phyloP scores from a whole-genome alignment of 192 early-diverging fungal species.

The Linnemannia zychae region DNA sequence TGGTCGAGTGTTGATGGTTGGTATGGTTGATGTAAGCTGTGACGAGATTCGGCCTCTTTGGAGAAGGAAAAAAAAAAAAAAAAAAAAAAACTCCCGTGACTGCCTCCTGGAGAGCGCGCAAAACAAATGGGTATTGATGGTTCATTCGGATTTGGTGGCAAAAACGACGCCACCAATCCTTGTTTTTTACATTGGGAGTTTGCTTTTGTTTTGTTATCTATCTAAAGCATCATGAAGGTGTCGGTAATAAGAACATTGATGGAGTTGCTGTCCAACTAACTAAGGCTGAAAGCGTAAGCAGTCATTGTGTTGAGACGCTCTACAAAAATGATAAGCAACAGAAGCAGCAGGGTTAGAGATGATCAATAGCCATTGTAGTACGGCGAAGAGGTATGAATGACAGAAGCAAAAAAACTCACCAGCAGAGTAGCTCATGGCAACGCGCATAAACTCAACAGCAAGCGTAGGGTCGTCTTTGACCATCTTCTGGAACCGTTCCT shows the following conservation, averaged over 20 bases:
- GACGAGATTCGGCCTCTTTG: not conserved
- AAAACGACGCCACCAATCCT: conserved; percentile 2
- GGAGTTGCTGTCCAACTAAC: conserved; percentile 2
- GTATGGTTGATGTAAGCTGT: not conserved
- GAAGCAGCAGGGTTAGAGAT: not conserved
- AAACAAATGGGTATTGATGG: not conserved
- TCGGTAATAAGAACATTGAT: not conserved
- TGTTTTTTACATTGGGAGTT: not conserved
- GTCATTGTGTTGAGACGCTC: conserved; percentile 51
- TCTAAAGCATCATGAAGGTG: not conserved
- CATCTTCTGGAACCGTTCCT: conserved; percentile 74
- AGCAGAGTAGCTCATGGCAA: conserved; percentile 81
- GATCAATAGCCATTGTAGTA: too few relatives aligned
- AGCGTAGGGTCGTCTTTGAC: conserved; percentile 75
- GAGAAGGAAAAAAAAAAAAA: not conserved
- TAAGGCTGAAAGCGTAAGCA: conserved; percentile 47
- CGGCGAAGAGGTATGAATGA: too few relatives aligned
- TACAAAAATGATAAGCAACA: conserved; percentile 8
- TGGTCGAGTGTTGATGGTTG: not conserved
- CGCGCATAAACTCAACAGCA: conserved; percentile 82
- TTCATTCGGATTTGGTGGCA: not conserved
- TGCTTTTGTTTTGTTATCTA: not conserved
- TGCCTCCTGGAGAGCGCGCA: not conserved
- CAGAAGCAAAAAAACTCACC: conserved; percentile 65
- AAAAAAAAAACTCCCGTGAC: conserved; percentile 7